Conservation (phyloP, 2,329 filamentous ascomycete genomes). For the Alternaria hordeiaustralica region DNA sequence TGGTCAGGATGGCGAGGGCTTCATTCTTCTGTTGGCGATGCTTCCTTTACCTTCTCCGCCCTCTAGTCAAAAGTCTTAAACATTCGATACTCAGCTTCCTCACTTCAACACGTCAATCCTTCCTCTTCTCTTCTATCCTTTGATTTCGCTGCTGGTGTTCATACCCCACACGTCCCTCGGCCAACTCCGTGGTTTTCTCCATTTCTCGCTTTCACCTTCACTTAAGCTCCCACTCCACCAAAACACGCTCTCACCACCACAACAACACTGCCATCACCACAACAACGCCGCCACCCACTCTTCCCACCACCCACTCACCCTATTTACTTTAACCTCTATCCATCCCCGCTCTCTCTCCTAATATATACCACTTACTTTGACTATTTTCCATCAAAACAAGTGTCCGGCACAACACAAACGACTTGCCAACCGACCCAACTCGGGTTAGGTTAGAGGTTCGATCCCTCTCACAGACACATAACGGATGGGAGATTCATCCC, state of each 20-base stretch:
- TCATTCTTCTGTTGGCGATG: neutral
- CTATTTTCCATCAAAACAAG: neutral
- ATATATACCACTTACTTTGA: neutral
- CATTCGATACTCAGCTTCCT: neutral
- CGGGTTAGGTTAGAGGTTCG: neutral
- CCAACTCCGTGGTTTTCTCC: neutral
- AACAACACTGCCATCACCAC: neutral
- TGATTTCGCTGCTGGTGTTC: neutral
- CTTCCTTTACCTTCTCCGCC: neutral
- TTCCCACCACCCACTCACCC: neutral
- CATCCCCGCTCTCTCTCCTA: neutral
- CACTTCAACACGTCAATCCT: neutral
- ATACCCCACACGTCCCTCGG: neutral
- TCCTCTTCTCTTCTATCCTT: neutral
- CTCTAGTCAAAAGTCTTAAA: neutral
- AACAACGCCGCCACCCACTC: neutral
- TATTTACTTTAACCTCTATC: neutral
- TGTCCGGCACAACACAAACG: neutral
- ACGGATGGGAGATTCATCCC: neutral
- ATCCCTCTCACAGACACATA: neutral
- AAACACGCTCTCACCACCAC: neutral
- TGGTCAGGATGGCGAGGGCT: neutral
- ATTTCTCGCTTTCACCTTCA: neutral
- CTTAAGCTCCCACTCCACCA: neutral
- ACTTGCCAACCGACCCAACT: neutral